Conservation (phyloP, 2,329 filamentous ascomycete genomes). For the Diaporthe ampelina region DNA sequence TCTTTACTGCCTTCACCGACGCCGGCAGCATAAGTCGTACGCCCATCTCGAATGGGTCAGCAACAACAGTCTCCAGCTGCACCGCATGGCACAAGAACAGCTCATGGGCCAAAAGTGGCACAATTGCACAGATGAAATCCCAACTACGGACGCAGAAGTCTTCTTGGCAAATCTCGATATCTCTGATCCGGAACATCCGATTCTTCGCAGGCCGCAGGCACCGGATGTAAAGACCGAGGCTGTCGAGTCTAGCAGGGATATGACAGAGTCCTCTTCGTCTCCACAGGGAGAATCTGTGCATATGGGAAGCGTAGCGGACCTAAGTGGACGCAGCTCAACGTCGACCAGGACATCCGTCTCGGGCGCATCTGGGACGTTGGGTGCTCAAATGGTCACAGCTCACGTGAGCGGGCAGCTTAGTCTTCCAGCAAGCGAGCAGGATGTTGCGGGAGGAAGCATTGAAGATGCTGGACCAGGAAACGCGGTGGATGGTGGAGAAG, state of each 20-base stretch:
- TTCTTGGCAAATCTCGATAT: background rate
- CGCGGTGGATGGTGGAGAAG: no score
- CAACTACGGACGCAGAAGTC: background rate
- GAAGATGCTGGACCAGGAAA: background rate
- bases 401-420: background rate
- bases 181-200: slow-evolving; percentile 1
- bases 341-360: background rate
- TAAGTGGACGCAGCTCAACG: background rate
- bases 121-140: background rate
- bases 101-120: background rate
- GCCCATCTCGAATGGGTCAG: slow-evolving; percentile 9
- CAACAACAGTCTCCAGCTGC: slow-evolving; percentile 15
- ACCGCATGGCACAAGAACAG: background rate
- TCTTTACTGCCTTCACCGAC: background rate
- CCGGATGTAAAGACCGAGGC: background rate
- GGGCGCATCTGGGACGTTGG: background rate
- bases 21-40: background rate
- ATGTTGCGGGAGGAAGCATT: no score
- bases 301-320: background rate
- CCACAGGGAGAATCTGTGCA: background rate
- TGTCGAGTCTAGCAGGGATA: no score
- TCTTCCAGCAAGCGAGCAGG: background rate
- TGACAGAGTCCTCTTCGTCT: no score
- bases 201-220: background rate
- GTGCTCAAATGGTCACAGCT: no score